A percentile compares a stretch with the other conserved stretches of the same genome.
These are phyloP conservation scores for Lachancea nothofagi DNA, from an alignment of 805 yeast genomes.

Conservation along the genomic window DNA sequence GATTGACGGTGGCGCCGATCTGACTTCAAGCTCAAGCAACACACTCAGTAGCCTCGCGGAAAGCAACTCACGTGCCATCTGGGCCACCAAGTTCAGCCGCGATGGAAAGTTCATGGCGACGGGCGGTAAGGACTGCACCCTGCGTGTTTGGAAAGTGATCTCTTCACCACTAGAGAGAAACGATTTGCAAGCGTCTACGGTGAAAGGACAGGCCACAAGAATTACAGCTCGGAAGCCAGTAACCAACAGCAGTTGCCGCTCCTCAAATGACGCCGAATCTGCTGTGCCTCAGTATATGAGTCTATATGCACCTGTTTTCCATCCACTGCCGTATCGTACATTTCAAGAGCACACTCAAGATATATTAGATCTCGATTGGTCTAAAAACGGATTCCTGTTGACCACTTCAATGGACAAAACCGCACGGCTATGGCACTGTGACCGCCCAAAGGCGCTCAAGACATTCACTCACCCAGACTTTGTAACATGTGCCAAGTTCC, in stretches of 20 bases:
- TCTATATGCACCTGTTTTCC: slow-evolving; percentile 71
- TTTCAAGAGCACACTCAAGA: slow-evolving; percentile 66
- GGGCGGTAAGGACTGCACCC: slow-evolving; percentile 69
- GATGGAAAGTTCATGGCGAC: slow-evolving; percentile 83
- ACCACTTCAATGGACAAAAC: slow-evolving; percentile 83
- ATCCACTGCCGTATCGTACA: slow-evolving; percentile 53
- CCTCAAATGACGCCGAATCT: background rate
- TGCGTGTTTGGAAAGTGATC: slow-evolving; percentile 76
- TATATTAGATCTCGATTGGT: slow-evolving; percentile 79
- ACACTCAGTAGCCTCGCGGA: slow-evolving; percentile 9
- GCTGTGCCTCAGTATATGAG: slow-evolving; percentile 9
- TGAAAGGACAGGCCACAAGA: slow-evolving; percentile 6
- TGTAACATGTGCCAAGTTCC: slow-evolving; percentile 75
- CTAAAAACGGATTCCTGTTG: slow-evolving; percentile 73
- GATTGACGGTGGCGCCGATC: slow-evolving; percentile 9
- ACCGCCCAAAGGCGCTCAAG: slow-evolving; percentile 55
- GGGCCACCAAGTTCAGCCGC: slow-evolving; percentile 63
- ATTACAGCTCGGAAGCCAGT: background rate
- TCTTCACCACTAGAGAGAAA: slow-evolving; percentile 64
- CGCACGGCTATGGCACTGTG: slow-evolving; percentile 80
- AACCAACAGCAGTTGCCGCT: background rate
- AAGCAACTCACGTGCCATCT: slow-evolving; percentile 44
- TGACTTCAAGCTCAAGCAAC: slow-evolving; percentile 8
- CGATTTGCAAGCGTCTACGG: slow-evolving; percentile 30
- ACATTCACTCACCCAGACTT: slow-evolving; percentile 72